These are phyloP conservation scores for Acaromyces ingoldii DNA, from an alignment of 1,284 basidiomycete genomes.

Conservation along the genomic window DNA sequence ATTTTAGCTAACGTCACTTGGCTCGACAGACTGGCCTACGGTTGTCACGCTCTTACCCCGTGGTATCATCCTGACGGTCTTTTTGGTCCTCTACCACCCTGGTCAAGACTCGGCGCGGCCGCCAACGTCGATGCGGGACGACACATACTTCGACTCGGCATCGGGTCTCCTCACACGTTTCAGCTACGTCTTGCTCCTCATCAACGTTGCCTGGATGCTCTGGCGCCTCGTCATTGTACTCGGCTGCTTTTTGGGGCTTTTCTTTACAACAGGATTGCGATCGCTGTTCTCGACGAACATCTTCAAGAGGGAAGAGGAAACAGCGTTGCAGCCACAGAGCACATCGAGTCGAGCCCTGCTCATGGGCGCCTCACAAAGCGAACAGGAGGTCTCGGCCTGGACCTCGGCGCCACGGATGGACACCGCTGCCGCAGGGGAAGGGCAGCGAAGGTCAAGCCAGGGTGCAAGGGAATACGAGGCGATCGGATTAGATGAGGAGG, in stretches of 20 bases:
- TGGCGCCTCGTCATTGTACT: constrained; percentile 25
- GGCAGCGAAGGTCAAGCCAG: no score
- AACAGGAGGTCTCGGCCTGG: no score
- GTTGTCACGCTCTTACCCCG: constrained; percentile 29
- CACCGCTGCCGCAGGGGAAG: no score
- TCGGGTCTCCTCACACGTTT: constrained; percentile 17
- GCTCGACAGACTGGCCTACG: constrained; percentile 28
- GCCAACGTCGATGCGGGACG: constrained; percentile 11
- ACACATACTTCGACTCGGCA: constrained; percentile 16
- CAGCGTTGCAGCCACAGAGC: no score
- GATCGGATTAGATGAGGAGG: no score
- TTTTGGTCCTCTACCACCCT: constrained; percentile 7
- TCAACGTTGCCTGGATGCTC: constrained; percentile 27
- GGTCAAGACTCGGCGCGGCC: neutral
- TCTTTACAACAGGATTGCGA: constrained; percentile 11
- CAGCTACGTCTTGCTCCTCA: constrained; percentile 21
- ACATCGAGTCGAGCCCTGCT: no score
- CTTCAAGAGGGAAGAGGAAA: neutral
- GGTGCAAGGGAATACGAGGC: no score
- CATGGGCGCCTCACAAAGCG: no score
- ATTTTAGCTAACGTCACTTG: neutral
- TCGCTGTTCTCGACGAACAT: neutral
- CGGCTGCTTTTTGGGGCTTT: constrained; percentile 13
- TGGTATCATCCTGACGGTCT: constrained; percentile 25
- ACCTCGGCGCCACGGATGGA: no score